Conservation (phyloP, 2,329 filamentous ascomycete species). For the Aspergillus fumigatiaffinis region DNA sequence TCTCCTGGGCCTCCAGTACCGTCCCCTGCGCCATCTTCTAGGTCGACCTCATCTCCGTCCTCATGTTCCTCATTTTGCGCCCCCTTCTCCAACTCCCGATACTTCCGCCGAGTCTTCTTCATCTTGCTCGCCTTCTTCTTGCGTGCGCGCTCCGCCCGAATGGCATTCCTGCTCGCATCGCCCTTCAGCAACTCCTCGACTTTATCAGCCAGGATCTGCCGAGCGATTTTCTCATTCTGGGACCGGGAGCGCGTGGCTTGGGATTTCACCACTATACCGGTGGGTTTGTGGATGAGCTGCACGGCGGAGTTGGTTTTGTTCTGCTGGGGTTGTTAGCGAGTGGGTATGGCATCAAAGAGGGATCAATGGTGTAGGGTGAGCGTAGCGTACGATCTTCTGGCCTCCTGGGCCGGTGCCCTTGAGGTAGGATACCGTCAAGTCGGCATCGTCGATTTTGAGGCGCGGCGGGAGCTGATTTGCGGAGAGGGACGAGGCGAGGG, state of each 20-base stretch:
- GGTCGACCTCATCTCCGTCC: slow-evolving; percentile 9
- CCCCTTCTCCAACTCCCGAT: slow-evolving; percentile 34
- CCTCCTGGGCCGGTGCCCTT: slow-evolving; percentile 91
- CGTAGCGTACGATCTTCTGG: slow-evolving; percentile 73
- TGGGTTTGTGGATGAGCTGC: slow-evolving; percentile 84
- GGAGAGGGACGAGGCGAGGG: slow-evolving; percentile 14
- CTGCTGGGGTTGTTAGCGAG: slow-evolving; percentile 30
- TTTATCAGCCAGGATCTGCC: slow-evolving; percentile 69
- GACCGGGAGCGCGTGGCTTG: slow-evolving; percentile 83
- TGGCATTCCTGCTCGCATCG: slow-evolving; percentile 67
- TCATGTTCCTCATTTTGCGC: slow-evolving; percentile 12
- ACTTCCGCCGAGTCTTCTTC: slow-evolving; percentile 45
- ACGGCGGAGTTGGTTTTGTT: slow-evolving; percentile 98
- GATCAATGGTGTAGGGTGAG: neutral
- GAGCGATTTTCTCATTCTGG: slow-evolving; percentile 83
- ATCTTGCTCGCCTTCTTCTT: slow-evolving; percentile 43
- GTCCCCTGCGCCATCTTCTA: slow-evolving; percentile 13
- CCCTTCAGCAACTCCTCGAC: slow-evolving; percentile 75
- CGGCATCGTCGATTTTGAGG: slow-evolving; percentile 68
- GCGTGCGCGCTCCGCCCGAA: slow-evolving; percentile 83
- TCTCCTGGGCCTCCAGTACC: neutral
- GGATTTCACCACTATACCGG: slow-evolving; percentile 88
- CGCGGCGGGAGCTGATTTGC: slow-evolving; percentile 70
- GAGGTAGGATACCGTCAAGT: slow-evolving; percentile 80
- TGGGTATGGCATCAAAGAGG: neutral